Evolutionary conservation across 805 yeast genomes (phyloP).

Genomic region (Candida hungchunana): DNA sequence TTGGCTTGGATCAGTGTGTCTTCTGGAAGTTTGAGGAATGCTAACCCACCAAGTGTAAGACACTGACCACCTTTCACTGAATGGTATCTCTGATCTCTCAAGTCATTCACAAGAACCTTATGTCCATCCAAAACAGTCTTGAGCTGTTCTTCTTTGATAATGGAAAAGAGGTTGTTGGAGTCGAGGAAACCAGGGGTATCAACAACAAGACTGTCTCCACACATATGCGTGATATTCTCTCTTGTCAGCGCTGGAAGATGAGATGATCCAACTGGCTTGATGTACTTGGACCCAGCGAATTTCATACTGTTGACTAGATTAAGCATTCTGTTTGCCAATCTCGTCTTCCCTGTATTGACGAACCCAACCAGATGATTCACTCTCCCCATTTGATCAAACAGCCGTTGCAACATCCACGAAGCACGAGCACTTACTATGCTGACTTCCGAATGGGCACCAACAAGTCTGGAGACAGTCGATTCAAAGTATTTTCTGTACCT

Average conservation of each 20-base stretch:
- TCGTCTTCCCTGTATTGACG: constrained; percentile 68
- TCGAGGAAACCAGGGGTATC: constrained; percentile 39
- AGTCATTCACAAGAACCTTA: constrained; percentile 27
- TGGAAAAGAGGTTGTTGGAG: constrained; percentile 24
- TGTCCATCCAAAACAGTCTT: constrained; percentile 31
- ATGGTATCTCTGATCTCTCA: constrained; percentile 27
- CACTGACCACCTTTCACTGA: constrained; percentile 42
- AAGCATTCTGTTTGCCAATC: constrained; percentile 49
- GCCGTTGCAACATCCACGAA: constrained; percentile 46
- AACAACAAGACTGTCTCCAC: constrained; percentile 30
- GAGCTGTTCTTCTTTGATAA: constrained; percentile 27
- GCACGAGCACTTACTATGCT: constrained; percentile 45
- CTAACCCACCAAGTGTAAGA: constrained; percentile 56
- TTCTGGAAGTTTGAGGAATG: constrained; percentile 52
- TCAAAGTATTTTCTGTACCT: constrained; percentile 32
- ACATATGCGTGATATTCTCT: constrained; percentile 37
- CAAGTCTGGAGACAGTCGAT: constrained; percentile 31
- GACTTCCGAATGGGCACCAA: constrained; percentile 30
- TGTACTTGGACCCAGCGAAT: constrained; percentile 7
- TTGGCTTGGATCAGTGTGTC: constrained; percentile 45
- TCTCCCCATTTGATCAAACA: constrained; percentile 35
- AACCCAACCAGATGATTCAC: constrained; percentile 55
- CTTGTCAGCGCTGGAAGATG: constrained; percentile 72
- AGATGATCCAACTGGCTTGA: constrained; percentile 32
- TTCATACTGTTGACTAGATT: constrained; percentile 12